phyloP scores from a whole-genome alignment of 805 yeast genomes.

The Clavispora fructus region DNA sequence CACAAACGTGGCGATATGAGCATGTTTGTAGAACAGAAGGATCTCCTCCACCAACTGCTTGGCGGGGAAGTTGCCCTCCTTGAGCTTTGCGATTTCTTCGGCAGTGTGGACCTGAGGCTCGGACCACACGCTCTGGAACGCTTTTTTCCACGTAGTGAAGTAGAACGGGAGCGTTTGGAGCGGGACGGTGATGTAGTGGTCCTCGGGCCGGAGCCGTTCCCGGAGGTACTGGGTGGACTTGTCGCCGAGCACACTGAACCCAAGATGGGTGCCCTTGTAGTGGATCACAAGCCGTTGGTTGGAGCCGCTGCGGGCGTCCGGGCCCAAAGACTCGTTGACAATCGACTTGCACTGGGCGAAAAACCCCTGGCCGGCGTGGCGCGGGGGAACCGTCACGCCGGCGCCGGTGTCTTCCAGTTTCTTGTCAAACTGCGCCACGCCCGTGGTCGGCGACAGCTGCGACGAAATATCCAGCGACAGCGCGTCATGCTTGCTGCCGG shows the following conservation, averaged over 20 bases:
- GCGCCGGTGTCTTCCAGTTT: neutral
- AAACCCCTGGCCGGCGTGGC: neutral
- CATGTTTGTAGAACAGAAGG: conserved; percentile 13
- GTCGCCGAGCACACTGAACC: conserved; percentile 9
- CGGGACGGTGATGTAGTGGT: conserved; percentile 8
- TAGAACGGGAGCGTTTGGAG: conserved; percentile 13
- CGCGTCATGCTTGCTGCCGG: neutral
- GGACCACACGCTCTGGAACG: conserved; percentile 8
- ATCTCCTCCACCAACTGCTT: conserved; percentile 20
- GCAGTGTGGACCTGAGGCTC: conserved; percentile 8
- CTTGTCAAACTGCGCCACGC: neutral
- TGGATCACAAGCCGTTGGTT: conserved; percentile 1
- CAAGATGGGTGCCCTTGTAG: conserved; percentile 12
- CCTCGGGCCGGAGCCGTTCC: conserved; percentile 4
- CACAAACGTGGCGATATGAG: conserved; percentile 19
- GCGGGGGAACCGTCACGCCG: neutral
- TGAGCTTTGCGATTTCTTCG: conserved; percentile 6
- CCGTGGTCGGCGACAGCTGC: neutral
- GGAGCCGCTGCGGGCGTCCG: neutral
- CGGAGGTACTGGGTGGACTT: conserved; percentile 7
- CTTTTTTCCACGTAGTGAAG: conserved; percentile 13
- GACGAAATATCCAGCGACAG: neutral
- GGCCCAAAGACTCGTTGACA: conserved; percentile 1
- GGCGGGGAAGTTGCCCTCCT: conserved; percentile 14
- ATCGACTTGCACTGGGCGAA: conserved; percentile 9